These are phyloP conservation scores for Globisporangium barbulae DNA, from an alignment of 352 stramenopile genomes.

Conservation along the genomic window DNA sequence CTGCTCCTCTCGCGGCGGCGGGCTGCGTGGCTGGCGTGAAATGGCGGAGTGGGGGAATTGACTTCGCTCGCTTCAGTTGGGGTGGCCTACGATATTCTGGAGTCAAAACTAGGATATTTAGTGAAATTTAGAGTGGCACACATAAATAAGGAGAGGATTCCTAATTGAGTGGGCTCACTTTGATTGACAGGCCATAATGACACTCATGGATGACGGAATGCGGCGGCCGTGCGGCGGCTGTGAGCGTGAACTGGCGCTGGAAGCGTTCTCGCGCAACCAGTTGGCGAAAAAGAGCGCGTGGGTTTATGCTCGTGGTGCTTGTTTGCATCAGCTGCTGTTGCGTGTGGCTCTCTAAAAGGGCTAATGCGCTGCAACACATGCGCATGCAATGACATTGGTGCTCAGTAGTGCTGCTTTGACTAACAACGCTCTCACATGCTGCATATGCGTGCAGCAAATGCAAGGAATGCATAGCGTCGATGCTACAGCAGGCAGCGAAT, in stretches of 20 bases:
- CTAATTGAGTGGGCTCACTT: neutral
- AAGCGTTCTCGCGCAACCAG: constrained; percentile 52
- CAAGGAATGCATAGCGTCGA: constrained; percentile 38
- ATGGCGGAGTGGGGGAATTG: constrained; percentile 8
- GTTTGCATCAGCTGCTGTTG: neutral
- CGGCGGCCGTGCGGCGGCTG: constrained; percentile 24
- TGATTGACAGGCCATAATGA: neutral
- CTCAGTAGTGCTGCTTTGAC: neutral
- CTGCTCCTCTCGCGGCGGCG: neutral
- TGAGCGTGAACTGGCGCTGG: constrained; percentile 7
- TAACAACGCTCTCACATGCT: constrained; percentile 3
- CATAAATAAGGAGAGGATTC: neutral
- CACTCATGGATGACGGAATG: neutral
- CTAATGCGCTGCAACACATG: neutral
- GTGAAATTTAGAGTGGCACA: neutral
- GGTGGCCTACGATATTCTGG: neutral
- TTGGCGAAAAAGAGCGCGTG: constrained; percentile 41
- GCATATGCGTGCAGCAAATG: constrained; percentile 39
- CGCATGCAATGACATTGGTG: neutral
- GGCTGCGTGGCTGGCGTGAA: constrained; percentile 14
- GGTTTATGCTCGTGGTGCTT: constrained; percentile 17
- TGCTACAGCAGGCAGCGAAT: constrained; percentile 19
- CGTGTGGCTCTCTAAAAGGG: neutral
- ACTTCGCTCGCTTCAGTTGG: constrained; percentile 8
- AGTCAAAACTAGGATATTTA: neutral